Evolutionary conservation across 768 basidiomycete species (phyloP).

Genomic region (Pulveroboletus sp.): DNA sequence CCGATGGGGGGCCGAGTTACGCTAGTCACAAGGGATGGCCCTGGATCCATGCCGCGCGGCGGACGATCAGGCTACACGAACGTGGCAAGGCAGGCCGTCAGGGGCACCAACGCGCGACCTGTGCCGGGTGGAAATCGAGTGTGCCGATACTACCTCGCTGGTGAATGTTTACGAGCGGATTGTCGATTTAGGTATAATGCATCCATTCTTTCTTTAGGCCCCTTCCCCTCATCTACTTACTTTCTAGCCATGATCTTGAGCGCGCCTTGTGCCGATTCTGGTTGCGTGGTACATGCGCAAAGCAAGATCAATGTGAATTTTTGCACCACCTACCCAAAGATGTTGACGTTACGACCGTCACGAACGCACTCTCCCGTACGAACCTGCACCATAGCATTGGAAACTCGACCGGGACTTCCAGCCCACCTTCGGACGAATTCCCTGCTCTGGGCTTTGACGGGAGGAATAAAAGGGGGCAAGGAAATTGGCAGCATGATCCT

Average conservation of each 20-base stretch:
- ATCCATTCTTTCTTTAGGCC: neutral
- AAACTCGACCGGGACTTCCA: constrained; percentile 35
- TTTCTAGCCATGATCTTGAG: constrained; percentile 84
- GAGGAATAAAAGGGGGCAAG: constrained; percentile 44
- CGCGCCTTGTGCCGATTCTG: constrained; percentile 95
- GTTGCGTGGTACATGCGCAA: constrained; percentile 96
- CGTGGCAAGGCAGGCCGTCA: constrained; percentile 17
- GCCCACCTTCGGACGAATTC: constrained; percentile 56
- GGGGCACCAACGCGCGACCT: constrained; percentile 31
- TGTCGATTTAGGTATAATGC: constrained; percentile 89
- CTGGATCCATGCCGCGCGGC: constrained; percentile 34
- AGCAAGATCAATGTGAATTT: constrained; percentile 96
- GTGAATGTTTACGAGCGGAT: constrained; percentile 93
- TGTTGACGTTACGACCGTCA: constrained; percentile 72
- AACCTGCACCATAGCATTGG: constrained; percentile 47
- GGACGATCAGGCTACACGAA: constrained; percentile 39
- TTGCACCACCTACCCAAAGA: constrained; percentile 88
- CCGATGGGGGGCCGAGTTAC: constrained; percentile 67
- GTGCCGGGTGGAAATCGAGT: constrained; percentile 63
- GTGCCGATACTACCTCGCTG: constrained; percentile 94
- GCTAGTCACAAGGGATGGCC: constrained; percentile 57
- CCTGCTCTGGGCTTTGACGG: constrained; percentile 58
- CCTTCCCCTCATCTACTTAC: constrained; percentile 12
- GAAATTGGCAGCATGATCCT: constrained; percentile 63
- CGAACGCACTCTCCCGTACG: constrained; percentile 63